Conservation (phyloP, 192 early-diverging fungal species). For the Phlyctochytrium planicorne region DNA sequence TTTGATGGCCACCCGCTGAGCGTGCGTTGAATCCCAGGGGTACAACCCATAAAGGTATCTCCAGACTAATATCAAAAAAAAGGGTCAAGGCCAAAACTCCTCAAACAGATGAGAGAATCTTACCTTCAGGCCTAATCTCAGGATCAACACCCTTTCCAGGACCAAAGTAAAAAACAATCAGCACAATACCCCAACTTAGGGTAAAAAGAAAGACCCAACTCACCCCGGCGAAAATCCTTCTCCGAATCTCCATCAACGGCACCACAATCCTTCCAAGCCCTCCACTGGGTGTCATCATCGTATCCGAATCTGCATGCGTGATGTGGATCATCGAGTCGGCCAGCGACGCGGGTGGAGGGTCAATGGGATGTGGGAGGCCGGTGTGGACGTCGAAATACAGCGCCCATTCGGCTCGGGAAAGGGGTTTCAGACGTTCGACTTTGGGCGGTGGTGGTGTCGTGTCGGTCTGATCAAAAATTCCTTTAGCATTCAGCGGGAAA, state of each 20-base stretch:
- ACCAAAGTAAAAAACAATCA: background rate
- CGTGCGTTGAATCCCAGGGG: conserved; percentile 78
- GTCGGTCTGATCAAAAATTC: conserved; percentile 10
- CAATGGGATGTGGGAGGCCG: background rate
- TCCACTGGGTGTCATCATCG: background rate
- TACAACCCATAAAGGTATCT: conserved; percentile 83
- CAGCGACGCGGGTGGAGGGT: background rate
- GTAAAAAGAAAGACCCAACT: too few species aligned
- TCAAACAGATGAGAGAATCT: background rate
- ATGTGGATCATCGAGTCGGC: conserved; percentile 6
- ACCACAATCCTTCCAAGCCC: conserved; percentile 18
- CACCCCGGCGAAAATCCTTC: conserved; percentile 45
- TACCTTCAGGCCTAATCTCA: conserved; percentile 66
- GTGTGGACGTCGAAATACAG: conserved; percentile 23
- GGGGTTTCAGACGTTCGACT: conserved; percentile 18
- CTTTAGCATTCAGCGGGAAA: conserved; percentile 2
- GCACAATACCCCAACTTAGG: background rate
- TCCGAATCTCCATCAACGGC: conserved; percentile 11
- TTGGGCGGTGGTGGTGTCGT: conserved; percentile 27
- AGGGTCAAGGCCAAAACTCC: background rate
- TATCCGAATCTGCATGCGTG: background rate
- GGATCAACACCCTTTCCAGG: conserved; percentile 66
- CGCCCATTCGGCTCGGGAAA: conserved; percentile 21
- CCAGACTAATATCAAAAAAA: conserved; percentile 60
- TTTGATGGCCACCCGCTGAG: conserved; percentile 54